Evolutionary conservation across 805 yeast genomes (phyloP).

Genomic region (Candida koratica): DNA sequence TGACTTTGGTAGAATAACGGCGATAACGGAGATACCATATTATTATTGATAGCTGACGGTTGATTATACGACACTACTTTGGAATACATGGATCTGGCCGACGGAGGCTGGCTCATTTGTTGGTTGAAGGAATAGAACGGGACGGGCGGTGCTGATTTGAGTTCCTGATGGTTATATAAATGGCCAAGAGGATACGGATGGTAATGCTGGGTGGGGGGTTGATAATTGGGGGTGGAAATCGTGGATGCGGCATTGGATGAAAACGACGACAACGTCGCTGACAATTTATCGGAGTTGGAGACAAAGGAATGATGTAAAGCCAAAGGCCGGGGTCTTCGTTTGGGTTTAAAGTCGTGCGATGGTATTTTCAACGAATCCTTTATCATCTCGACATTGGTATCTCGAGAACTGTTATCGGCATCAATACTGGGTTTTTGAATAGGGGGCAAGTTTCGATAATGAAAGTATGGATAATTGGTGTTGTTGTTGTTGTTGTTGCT

Average conservation of each 20-base stretch:
- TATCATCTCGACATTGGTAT: background rate
- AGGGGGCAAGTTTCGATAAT: slow-evolving; percentile 9
- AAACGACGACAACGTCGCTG: slow-evolving; percentile 13
- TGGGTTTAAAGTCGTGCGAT: slow-evolving; percentile 30
- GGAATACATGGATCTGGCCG: slow-evolving; percentile 7
- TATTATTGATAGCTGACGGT: slow-evolving; percentile 20
- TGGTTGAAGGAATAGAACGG: slow-evolving; percentile 16
- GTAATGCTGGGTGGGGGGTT: background rate
- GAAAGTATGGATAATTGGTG: slow-evolving; percentile 15
- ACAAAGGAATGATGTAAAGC: slow-evolving; percentile 31
- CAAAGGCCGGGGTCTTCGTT: slow-evolving; percentile 38
- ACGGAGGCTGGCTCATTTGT: slow-evolving; percentile 12
- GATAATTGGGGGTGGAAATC: slow-evolving; percentile 10
- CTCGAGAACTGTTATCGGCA: background rate
- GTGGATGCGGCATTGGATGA: slow-evolving; percentile 10
- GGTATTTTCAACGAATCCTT: slow-evolving; percentile 19
- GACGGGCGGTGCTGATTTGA: slow-evolving; percentile 25
- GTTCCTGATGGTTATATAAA: slow-evolving; percentile 5
- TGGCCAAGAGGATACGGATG: slow-evolving; percentile 7
- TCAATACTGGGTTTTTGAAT: background rate
- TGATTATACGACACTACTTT: slow-evolving; percentile 13
- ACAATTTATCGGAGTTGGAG: slow-evolving; percentile 17
- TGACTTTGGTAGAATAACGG: slow-evolving; percentile 37
- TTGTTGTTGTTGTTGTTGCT: too few species aligned
- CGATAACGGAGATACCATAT: slow-evolving; percentile 34